Conservation (phyloP, 2,329 filamentous ascomycete species). For the Aspergillus sp. region DNA sequence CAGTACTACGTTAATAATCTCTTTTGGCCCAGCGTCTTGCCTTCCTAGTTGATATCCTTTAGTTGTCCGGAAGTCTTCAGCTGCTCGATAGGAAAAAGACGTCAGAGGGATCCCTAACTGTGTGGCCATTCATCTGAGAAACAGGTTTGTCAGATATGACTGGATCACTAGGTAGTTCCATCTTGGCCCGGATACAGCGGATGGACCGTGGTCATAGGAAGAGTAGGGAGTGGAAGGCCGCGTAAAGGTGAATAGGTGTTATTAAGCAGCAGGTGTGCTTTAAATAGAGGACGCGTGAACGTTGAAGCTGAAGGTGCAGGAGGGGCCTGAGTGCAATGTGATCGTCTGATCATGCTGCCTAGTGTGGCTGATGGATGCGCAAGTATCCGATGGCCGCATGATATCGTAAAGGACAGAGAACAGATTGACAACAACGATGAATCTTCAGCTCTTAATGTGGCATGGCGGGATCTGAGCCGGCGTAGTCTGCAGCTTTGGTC, state of each 20-base stretch:
- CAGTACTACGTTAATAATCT: no score
- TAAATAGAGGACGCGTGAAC: background rate
- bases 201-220: no score
- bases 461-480: background rate
- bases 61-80: no score
- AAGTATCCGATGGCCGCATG: background rate
- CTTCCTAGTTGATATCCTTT: no score
- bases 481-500: background rate
- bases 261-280: background rate
- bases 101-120: no score
- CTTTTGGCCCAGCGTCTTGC: no score
- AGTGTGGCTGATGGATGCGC: slow-evolving; percentile 10
- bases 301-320: slow-evolving; percentile 1
- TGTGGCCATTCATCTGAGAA: no score
- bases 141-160: background rate
- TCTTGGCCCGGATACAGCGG: no score
- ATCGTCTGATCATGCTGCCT: slow-evolving; percentile 8
- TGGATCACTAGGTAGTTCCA: background rate
- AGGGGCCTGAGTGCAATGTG: slow-evolving; percentile 2
- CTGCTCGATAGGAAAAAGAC: no score
- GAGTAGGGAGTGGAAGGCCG: background rate
- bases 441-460: background rate
- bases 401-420: background rate
- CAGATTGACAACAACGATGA: background rate
- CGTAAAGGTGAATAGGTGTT: background rate